Evolutionary conservation across 2,329 filamentous ascomycete species (phyloP).

Genomic region (Fusarium transvaalense): DNA sequence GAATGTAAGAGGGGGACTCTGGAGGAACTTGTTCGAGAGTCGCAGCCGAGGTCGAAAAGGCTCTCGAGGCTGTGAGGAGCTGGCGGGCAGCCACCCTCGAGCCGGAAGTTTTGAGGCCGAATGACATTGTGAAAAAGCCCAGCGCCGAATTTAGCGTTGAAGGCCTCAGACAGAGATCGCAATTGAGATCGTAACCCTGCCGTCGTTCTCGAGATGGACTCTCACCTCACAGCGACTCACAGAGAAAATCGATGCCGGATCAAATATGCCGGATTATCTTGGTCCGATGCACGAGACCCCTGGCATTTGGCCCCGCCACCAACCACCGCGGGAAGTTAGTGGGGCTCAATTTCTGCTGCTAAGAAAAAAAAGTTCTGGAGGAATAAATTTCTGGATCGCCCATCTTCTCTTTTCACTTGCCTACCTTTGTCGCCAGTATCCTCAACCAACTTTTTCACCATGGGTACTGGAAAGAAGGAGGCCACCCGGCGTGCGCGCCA

Average conservation of each 20-base stretch:
- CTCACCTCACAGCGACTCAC: conserved; percentile 4
- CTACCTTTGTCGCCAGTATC: conserved; percentile 34
- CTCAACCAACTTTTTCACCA: conserved; percentile 56
- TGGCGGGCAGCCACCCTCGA: conserved; percentile 47
- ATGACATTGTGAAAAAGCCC: conserved; percentile 48
- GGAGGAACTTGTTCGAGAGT: conserved; percentile 74
- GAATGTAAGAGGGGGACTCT: conserved; percentile 89
- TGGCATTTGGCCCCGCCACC: conserved; percentile 38
- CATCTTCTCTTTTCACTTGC: conserved; percentile 32
- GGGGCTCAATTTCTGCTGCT: conserved; percentile 39
- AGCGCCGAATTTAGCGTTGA: conserved; percentile 22
- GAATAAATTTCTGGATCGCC: conserved; percentile 46
- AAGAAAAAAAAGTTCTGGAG: conserved; percentile 47
- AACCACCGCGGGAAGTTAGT: conserved; percentile 44
- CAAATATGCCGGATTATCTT: conserved; percentile 47
- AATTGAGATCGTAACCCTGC: conserved; percentile 38
- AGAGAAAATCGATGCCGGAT: conserved; percentile 46
- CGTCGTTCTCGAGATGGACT: conserved; percentile 22
- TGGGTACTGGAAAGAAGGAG: conserved; percentile 96
- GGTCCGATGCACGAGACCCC: conserved; percentile 25
- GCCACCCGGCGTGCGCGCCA: conserved; percentile 83
- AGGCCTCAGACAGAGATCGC: conserved; percentile 27
- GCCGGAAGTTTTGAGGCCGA: conserved; percentile 43
- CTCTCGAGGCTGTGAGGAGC: conserved; percentile 45
- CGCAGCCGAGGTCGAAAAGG: conserved; percentile 53